These are phyloP conservation scores for Ganoderma lucidum DNA, from an alignment of 1,284 basidiomycete genomes.

Conservation along the genomic window DNA sequence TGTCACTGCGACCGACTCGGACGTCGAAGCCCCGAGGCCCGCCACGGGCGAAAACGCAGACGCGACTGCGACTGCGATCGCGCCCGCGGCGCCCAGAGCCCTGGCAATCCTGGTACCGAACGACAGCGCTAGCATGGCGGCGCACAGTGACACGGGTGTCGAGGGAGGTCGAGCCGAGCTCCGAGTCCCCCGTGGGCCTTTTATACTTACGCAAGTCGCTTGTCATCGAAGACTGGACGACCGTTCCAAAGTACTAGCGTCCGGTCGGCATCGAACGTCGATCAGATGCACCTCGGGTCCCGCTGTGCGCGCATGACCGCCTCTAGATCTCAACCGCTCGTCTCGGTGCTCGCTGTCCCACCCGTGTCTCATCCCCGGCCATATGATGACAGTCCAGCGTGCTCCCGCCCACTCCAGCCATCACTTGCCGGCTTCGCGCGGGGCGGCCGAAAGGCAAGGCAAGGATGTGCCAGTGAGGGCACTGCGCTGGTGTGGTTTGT, in stretches of 20 bases:
- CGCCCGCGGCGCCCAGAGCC: neutral
- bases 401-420: constrained; percentile 11
- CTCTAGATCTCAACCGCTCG: neutral
- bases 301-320: neutral
- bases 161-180: neutral
- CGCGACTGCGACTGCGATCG: neutral
- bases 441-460: neutral
- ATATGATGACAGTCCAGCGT: constrained; percentile 20
- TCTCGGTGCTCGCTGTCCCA: neutral
- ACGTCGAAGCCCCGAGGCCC: constrained; percentile 17
- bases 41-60: constrained; percentile 1
- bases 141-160: neutral
- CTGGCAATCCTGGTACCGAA: constrained; percentile 9
- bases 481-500: neutral
- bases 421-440: constrained; percentile 16
- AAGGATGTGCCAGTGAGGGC: too few species aligned
- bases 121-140: constrained; percentile 4
- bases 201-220: neutral
- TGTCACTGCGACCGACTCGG: constrained; percentile 4
- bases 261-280: constrained; percentile 12
- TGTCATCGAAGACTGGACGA: neutral
- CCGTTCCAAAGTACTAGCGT: too few species aligned
- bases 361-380: neutral
- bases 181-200: too few species aligned
- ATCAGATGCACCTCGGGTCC: constrained; percentile 22